phyloP scores from a whole-genome alignment of 768 basidiomycete species.

The Tubosaeta sp. region DNA sequence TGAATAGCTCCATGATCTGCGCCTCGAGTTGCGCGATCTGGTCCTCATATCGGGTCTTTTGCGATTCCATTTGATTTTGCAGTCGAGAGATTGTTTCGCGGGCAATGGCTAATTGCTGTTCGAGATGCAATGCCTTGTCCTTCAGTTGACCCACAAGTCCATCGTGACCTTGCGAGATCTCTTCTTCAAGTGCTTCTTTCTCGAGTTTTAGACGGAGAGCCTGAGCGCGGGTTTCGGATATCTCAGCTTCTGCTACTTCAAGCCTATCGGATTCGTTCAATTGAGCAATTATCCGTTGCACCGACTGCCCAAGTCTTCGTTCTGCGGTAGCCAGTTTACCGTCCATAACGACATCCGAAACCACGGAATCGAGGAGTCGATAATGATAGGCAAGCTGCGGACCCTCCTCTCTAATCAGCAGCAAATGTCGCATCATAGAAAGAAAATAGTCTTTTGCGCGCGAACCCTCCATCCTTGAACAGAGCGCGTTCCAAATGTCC shows the following conservation, averaged over 20 bases:
- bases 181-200: conserved; percentile 78
- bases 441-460: conserved; percentile 82
- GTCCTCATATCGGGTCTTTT: conserved; percentile 79
- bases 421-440: conserved; percentile 90
- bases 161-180: conserved; percentile 74
- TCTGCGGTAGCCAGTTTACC: conserved; percentile 84
- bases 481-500: conserved; percentile 84
- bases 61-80: conserved; percentile 71
- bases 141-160: conserved; percentile 85
- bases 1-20: conserved; percentile 90
- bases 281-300: conserved; percentile 81
- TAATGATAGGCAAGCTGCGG: conserved; percentile 83
- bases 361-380: conserved; percentile 84
- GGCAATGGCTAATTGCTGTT: conserved; percentile 75
- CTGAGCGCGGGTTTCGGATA: conserved; percentile 59
- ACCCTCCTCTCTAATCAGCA: conserved; percentile 87
- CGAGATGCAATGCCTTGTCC: conserved; percentile 58
- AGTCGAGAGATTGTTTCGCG: conserved; percentile 74
- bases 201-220: conserved; percentile 68
- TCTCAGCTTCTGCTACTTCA: conserved; percentile 75
- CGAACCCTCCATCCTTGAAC: conserved; percentile 70
- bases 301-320: conserved; percentile 81
- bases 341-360: conserved; percentile 90
- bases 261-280: conserved; percentile 88
- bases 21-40: conserved; percentile 84